These are phyloP conservation scores for Ophiostoma quercus DNA, from an alignment of 2,329 filamentous ascomycete species.

Conservation along the genomic window DNA sequence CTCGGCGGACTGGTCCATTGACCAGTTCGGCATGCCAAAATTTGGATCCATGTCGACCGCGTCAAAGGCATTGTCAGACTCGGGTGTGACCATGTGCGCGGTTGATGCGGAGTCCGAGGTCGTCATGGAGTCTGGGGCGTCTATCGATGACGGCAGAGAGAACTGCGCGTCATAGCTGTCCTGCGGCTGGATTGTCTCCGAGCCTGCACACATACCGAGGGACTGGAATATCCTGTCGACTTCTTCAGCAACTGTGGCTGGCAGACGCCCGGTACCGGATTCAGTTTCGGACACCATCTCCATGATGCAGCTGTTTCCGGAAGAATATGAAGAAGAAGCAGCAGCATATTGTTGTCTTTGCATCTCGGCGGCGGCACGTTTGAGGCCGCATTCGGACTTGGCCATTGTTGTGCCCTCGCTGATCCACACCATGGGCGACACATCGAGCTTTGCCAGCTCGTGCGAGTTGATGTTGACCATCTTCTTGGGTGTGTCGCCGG, in stretches of 20 bases:
- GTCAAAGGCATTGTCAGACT: not conserved
- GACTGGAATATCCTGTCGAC: not conserved
- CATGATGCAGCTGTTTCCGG: not conserved
- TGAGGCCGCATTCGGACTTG: not conserved
- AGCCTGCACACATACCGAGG: not conserved
- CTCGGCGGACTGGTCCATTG: constrained; percentile 15
- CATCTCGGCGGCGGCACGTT: not conserved
- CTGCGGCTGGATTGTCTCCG: not conserved
- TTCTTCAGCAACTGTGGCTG: not conserved
- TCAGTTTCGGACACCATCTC: not conserved
- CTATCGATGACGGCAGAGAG: not conserved
- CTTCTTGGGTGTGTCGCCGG: not conserved
- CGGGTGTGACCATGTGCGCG: constrained; percentile 8
- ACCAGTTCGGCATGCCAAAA: constrained; percentile 15
- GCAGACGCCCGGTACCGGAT: not conserved
- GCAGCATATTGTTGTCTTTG: not conserved
- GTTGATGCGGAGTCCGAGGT: constrained; percentile 6
- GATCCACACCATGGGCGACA: constrained; percentile 21
- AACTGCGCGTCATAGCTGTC: not conserved
- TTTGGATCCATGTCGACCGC: not conserved
- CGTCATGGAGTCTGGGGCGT: not conserved
- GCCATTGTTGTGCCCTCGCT: constrained; percentile 14
- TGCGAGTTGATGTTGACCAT: not conserved
- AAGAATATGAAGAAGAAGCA: not conserved
- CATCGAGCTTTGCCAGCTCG: constrained; percentile 15